Conservation (phyloP, 768 basidiomycete species). For the Lactarius evosmus region DNA sequence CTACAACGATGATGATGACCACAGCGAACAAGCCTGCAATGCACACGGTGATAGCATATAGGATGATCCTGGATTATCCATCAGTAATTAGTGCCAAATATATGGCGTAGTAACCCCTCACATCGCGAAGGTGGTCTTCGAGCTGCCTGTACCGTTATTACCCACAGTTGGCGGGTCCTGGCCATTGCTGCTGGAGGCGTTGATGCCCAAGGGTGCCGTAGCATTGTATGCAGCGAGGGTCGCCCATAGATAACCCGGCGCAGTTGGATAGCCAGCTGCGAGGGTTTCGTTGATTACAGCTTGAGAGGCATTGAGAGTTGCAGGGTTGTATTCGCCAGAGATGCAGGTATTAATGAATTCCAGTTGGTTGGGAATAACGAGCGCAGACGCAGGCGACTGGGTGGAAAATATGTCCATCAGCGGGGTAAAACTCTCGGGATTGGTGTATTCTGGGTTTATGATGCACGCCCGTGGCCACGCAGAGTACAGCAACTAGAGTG, state of each 20-base stretch:
- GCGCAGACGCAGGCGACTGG: slow-evolving; percentile 54
- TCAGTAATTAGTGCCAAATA: slow-evolving; percentile 17
- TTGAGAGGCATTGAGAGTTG: slow-evolving; percentile 68
- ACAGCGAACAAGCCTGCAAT: too few species aligned
- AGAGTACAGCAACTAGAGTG: too few species aligned
- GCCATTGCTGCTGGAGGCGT: slow-evolving; percentile 28
- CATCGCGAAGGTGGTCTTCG: slow-evolving; percentile 75
- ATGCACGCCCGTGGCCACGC: too few species aligned
- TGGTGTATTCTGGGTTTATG: too few species aligned
- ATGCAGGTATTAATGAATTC: slow-evolving; percentile 48
- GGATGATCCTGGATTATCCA: neutral
- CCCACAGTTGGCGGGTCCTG: slow-evolving; percentile 26
- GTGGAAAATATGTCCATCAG: too few species aligned
- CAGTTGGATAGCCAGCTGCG: slow-evolving; percentile 40
- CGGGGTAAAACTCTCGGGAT: too few species aligned
- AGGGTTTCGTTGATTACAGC: too few species aligned
- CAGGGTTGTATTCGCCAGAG: slow-evolving; percentile 57
- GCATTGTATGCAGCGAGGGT: slow-evolving; percentile 64
- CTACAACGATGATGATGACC: slow-evolving; percentile 80
- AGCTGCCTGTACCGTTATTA: too few species aligned
- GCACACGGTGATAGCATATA: too few species aligned
- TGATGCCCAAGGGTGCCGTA: slow-evolving; percentile 38
- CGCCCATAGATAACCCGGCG: slow-evolving; percentile 66
- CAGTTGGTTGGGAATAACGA: slow-evolving; percentile 56
- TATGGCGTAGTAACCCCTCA: slow-evolving; percentile 38